phyloP scores from a whole-genome alignment of 1,284 basidiomycete genomes.

The Ustilago vetiveriae region DNA sequence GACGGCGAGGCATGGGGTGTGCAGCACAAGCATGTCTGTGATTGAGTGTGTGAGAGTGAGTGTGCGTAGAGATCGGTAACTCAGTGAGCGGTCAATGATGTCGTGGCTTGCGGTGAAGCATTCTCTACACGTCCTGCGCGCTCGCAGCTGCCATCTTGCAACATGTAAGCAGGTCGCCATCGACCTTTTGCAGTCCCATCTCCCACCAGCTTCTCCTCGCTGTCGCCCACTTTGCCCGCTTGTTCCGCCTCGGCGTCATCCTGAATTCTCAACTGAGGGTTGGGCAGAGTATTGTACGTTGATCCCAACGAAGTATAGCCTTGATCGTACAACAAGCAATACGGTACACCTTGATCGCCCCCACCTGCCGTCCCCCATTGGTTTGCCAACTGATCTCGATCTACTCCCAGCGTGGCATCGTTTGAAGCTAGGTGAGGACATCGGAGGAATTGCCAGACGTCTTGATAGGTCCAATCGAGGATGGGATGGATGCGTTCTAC shows the following conservation, averaged over 20 bases:
- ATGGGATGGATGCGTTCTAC: conserved; percentile 95
- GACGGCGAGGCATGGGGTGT: too few relatives aligned
- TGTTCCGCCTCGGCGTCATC: conserved; percentile 17
- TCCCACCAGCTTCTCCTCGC: conserved; percentile 9
- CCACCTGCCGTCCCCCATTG: conserved; percentile 33
- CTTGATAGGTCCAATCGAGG: conserved; percentile 89
- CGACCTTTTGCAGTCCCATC: conserved; percentile 40
- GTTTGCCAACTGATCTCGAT: neutral
- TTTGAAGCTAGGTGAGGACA: conserved; percentile 73
- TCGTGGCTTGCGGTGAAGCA: conserved; percentile 1
- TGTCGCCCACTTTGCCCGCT: conserved; percentile 3
- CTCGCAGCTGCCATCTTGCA: conserved; percentile 80
- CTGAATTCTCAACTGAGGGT: conserved; percentile 76
- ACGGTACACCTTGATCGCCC: conserved; percentile 68
- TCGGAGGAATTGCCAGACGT: conserved; percentile 89
- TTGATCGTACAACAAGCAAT: conserved; percentile 88
- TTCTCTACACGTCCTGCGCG: conserved; percentile 70
- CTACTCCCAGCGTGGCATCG: conserved; percentile 55
- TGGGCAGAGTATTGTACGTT: conserved; percentile 90
- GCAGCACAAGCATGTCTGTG: neutral
- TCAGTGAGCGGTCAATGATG: neutral
- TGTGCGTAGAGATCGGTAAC: neutral
- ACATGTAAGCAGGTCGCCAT: conserved; percentile 80
- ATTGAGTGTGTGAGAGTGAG: neutral
- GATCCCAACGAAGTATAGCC: conserved; percentile 97